These are phyloP conservation scores for Cercospora zeina DNA, from an alignment of 2,329 filamentous ascomycete genomes.

Conservation along the genomic window DNA sequence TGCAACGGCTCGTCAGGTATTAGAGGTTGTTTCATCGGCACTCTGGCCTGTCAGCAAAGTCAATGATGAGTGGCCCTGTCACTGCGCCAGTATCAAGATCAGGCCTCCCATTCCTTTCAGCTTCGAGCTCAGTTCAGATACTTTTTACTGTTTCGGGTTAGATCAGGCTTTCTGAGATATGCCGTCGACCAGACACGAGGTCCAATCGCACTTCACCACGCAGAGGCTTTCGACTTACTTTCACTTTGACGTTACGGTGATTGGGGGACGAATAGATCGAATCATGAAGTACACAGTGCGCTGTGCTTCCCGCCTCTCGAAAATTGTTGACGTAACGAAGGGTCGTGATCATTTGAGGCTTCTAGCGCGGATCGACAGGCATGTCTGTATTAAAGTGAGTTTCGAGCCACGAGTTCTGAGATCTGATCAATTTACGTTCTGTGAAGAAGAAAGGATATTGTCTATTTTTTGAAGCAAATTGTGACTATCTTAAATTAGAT, in stretches of 20 bases:
- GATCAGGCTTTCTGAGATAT: background rate
- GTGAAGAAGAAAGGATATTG: no score
- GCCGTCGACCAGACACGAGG: background rate
- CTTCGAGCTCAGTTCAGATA: background rate
- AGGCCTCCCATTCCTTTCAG: background rate
- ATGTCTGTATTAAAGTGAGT: background rate
- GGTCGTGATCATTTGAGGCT: background rate
- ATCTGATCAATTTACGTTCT: no score
- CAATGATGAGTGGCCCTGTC: background rate
- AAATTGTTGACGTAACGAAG: background rate
- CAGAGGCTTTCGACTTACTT: background rate
- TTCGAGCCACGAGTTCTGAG: background rate
- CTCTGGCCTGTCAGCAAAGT: background rate
- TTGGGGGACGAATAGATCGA: background rate
- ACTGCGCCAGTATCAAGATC: background rate
- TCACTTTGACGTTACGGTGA: background rate
- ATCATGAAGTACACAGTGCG: background rate
- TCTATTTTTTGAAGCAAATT: no score
- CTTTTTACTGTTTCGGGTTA: background rate
- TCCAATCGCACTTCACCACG: background rate
- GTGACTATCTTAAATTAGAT: no score
- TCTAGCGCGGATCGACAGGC: background rate
- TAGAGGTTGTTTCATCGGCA: background rate
- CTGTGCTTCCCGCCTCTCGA: background rate
- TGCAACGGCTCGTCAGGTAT: background rate